phyloP scores from a whole-genome alignment of 164 flowering plant genomes.

The Liriodendron chinense region DNA sequence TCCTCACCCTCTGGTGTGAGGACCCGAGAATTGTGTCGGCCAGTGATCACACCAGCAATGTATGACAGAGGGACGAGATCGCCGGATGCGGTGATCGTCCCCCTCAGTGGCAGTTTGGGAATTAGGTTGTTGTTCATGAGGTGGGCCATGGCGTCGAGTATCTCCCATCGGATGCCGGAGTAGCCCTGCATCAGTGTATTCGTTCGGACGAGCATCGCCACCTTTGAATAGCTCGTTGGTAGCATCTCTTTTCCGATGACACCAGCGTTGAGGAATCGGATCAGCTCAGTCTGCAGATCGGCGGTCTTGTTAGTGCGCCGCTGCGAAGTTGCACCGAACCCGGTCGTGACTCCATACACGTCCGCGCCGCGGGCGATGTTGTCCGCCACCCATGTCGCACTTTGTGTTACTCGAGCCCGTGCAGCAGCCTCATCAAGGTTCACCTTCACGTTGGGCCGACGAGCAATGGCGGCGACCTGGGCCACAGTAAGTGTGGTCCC shows the following conservation, averaged over 20 bases:
- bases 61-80: conserved; percentile 29
- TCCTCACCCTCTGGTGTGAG: conserved; percentile 27
- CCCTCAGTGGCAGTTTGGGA: conserved; percentile 29
- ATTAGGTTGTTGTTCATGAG: conserved; percentile 31
- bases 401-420: conserved; percentile 30
- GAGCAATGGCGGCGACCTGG: conserved; percentile 48
- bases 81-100: conserved; percentile 33
- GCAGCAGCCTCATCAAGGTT: conserved; percentile 34
- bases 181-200: conserved; percentile 45
- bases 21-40: conserved; percentile 26
- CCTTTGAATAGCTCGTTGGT: conserved; percentile 25
- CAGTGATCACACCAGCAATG: conserved; percentile 35
- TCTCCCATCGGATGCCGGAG: conserved; percentile 44
- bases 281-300: conserved; percentile 53
- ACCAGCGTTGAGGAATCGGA: conserved; percentile 49
- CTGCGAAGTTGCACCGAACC: conserved; percentile 55
- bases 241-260: conserved; percentile 32
- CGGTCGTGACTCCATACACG: conserved; percentile 53
- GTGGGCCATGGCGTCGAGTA: conserved; percentile 35
- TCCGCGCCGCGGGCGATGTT: conserved; percentile 37
- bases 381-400: conserved; percentile 49
- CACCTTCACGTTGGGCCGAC: conserved; percentile 29
- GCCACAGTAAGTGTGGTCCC: conserved; percentile 47
- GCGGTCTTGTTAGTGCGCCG: conserved; percentile 34
- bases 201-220: conserved; percentile 32